phyloP scores from a whole-genome alignment of 805 yeast species.

The Cyberlindnera sargentensis region DNA sequence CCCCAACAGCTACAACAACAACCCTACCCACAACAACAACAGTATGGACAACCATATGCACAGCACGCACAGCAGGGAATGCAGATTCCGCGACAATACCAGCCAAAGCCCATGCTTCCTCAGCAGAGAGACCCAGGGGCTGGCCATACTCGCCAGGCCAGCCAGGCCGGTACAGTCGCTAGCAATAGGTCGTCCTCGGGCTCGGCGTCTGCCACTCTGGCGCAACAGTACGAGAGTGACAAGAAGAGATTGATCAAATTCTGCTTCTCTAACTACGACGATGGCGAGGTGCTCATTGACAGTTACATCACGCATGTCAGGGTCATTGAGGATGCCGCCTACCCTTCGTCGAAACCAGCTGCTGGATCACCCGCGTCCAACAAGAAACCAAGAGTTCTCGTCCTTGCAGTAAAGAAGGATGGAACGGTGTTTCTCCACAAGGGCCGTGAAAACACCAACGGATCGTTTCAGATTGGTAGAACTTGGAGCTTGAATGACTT shows the following conservation, averaged over 20 bases:
- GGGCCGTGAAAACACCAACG: conserved; percentile 73
- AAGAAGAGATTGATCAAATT: conserved; percentile 39
- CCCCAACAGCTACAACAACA: not conserved
- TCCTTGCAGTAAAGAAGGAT: conserved; percentile 50
- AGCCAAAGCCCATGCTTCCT: not conserved
- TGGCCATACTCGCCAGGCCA: conserved; percentile 1
- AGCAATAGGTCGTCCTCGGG: conserved; percentile 23
- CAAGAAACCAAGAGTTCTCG: conserved; percentile 56
- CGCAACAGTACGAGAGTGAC: conserved; percentile 53
- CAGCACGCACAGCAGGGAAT: not conserved
- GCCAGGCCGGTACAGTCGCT: conserved; percentile 25
- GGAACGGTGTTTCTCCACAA: conserved; percentile 75
- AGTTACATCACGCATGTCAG: conserved; percentile 72
- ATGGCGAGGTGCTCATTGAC: conserved; percentile 38
- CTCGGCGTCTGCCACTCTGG: conserved; percentile 31
- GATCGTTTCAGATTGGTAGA: conserved; percentile 80
- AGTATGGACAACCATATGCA: not conserved
- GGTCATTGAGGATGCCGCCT: conserved; percentile 66
- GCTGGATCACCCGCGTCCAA: conserved; percentile 35
- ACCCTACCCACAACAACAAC: not conserved
- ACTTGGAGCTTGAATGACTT: conserved; percentile 84
- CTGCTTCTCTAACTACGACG: conserved; percentile 42
- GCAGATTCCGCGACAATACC: conserved; percentile 3
- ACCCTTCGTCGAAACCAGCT: conserved; percentile 66
- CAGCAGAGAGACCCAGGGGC: not conserved